Percentiles rank a stretch among this genome's conserved stretches.
Conservation (phyloP, 257 asterid genomes). For the Plantago major region DNA sequence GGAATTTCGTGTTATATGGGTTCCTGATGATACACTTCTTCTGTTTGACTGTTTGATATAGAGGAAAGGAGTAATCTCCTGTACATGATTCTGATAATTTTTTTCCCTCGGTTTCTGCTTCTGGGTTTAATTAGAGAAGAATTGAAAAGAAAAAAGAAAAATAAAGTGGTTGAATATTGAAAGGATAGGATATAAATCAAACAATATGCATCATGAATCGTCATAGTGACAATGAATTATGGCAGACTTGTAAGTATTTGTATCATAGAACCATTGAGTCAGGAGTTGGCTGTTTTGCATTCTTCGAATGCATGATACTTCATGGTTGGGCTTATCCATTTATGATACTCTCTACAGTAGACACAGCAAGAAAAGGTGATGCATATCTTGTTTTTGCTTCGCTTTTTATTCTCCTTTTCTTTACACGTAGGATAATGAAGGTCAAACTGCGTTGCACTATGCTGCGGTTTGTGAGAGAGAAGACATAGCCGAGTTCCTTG, state of each 20-base stretch:
- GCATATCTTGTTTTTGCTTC: background rate
- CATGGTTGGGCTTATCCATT: no score
- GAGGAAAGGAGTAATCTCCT: background rate
- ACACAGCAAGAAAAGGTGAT: no score
- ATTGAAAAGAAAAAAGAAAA: no score
- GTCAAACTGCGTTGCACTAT: slow-evolving; percentile 88
- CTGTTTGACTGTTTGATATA: background rate
- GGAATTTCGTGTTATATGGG: slow-evolving; percentile 9
- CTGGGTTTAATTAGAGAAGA: background rate
- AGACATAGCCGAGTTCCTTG: slow-evolving; percentile 69
- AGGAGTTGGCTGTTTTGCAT: no score
- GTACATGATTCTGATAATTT: background rate
- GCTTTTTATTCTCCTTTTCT: slow-evolving; percentile 2
- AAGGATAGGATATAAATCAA: no score
- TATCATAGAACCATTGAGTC: no score
- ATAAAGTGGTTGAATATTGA: no score
- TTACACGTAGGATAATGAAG: slow-evolving; percentile 64
- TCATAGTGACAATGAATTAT: no score
- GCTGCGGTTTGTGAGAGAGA: slow-evolving; percentile 91
- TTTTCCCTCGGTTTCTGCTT: background rate
- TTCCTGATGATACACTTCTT: slow-evolving; percentile 10
- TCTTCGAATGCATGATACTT: no score
- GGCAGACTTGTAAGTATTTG: no score
- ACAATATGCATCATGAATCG: no score
- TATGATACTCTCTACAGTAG: no score